These are phyloP conservation scores for Groenewaldozyma tartarivorans DNA, from an alignment of 805 yeast genomes.

Conservation along the genomic window DNA sequence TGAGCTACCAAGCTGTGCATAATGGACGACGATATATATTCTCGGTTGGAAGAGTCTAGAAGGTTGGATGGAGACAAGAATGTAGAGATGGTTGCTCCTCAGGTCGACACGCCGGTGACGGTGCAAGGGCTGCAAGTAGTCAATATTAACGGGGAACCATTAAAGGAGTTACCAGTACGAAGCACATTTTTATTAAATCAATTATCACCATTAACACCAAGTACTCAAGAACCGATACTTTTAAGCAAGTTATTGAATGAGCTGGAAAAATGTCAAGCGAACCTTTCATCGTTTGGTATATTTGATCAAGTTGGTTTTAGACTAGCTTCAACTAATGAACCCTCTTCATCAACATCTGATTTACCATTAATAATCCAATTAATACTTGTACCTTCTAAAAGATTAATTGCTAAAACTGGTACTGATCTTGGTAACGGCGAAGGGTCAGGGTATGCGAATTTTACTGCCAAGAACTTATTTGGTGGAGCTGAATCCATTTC, in stretches of 20 bases:
- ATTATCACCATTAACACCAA: neutral
- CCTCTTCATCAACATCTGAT: neutral
- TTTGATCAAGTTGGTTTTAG: constrained; percentile 19
- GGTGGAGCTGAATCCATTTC: constrained; percentile 61
- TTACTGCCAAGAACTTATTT: constrained; percentile 52
- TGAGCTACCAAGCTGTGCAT: too few species aligned
- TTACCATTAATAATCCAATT: neutral
- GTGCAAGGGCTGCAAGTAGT: too few species aligned
- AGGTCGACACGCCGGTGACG: too few species aligned
- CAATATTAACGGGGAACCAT: too few species aligned
- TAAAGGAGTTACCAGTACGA: too few species aligned
- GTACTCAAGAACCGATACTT: too few species aligned
- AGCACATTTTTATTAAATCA: neutral
- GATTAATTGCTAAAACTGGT: constrained; percentile 80
- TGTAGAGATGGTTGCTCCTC: too few species aligned
- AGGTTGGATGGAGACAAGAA: too few species aligned
- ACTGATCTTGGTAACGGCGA: constrained; percentile 95
- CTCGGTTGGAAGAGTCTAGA: too few species aligned
- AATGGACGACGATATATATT: too few species aligned
- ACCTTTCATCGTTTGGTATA: constrained; percentile 23
- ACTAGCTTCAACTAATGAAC: constrained; percentile 15
- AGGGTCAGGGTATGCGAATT: constrained; percentile 84
- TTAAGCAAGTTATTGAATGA: neutral
- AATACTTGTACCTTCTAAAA: constrained; percentile 30
- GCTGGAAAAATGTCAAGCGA: neutral